These are phyloP conservation scores for Rosa chinensis DNA, from an alignment of 306 rosid genomes.

Conservation along the genomic window DNA sequence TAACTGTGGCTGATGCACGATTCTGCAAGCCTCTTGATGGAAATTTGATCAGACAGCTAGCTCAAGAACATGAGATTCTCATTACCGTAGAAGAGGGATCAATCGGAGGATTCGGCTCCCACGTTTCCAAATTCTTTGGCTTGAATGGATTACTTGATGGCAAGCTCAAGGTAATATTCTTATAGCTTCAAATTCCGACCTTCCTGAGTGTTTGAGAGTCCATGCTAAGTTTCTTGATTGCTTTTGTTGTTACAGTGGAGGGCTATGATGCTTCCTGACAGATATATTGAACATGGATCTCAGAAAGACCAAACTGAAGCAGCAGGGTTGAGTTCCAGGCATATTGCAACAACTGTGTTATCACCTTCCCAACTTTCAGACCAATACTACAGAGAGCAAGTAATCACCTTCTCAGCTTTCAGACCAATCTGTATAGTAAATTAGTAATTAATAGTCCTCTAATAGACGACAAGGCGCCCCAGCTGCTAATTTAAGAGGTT, in stretches of 20 bases:
- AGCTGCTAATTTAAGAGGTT: no score
- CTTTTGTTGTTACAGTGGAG: slow-evolving; percentile 44
- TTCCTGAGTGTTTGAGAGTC: background rate
- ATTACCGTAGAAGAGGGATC: slow-evolving; percentile 73
- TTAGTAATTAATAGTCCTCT: no score
- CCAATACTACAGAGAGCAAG: slow-evolving; percentile 8
- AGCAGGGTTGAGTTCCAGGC: slow-evolving; percentile 57
- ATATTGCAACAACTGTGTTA: slow-evolving; percentile 55
- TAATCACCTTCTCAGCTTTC: no score
- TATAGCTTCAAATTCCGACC: background rate
- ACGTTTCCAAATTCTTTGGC: slow-evolving; percentile 58
- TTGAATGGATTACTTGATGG: slow-evolving; percentile 60
- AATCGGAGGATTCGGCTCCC: slow-evolving; percentile 72
- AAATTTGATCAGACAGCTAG: slow-evolving; percentile 45
- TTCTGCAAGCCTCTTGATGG: slow-evolving; percentile 70
- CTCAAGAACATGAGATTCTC: slow-evolving; percentile 54
- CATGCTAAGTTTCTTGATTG: background rate
- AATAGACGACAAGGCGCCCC: no score
- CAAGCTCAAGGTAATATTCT: slow-evolving; percentile 49
- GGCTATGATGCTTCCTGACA: slow-evolving; percentile 59
- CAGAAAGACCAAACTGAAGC: slow-evolving; percentile 47
- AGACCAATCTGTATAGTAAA: no score
- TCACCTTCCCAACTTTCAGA: slow-evolving; percentile 27
- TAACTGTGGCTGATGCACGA: slow-evolving; percentile 67
- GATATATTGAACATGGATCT: slow-evolving; percentile 67